Evolutionary conservation across 306 rosid species (phyloP).

Genomic region (Dryas octopetala): DNA sequence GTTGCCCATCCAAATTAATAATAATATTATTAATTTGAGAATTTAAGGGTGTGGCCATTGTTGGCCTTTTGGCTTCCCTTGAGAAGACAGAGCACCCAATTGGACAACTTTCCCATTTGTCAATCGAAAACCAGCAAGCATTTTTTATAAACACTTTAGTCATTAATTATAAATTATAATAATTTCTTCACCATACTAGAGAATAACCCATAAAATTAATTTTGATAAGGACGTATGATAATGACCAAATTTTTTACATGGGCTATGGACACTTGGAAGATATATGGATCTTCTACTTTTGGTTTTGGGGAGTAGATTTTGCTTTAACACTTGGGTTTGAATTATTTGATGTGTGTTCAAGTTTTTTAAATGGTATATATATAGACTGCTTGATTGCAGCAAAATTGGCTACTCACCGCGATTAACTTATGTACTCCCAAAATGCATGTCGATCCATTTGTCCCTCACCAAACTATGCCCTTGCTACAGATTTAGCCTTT

Average conservation of each 20-base stretch:
- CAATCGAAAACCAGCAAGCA: not conserved
- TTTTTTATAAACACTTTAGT: not conserved
- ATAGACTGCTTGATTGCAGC: not conserved
- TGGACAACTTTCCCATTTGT: not conserved
- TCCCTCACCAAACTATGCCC: no score
- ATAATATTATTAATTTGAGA: not conserved
- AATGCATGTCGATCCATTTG: not conserved
- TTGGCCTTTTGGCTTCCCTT: constrained; percentile 2
- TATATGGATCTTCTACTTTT: not conserved
- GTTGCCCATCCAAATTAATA: not conserved
- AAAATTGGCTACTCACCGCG: not conserved
- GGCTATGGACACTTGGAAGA: not conserved
- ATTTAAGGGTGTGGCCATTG: not conserved
- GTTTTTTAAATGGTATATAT: no score
- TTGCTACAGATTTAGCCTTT: no score
- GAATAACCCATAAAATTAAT: not conserved
- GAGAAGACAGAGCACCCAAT: constrained; percentile 7
- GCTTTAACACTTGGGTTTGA: no score
- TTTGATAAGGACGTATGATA: not conserved
- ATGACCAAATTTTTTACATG: not conserved
- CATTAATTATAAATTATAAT: not conserved
- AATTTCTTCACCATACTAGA: not conserved
- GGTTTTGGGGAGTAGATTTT: not conserved
- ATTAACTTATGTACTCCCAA: not conserved
- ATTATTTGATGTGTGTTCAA: no score